Percentiles rank a stretch among this genome's conserved stretches.
phyloP scores from a whole-genome alignment of 352 stramenopile genomes.

The Pythium diclinum region DNA sequence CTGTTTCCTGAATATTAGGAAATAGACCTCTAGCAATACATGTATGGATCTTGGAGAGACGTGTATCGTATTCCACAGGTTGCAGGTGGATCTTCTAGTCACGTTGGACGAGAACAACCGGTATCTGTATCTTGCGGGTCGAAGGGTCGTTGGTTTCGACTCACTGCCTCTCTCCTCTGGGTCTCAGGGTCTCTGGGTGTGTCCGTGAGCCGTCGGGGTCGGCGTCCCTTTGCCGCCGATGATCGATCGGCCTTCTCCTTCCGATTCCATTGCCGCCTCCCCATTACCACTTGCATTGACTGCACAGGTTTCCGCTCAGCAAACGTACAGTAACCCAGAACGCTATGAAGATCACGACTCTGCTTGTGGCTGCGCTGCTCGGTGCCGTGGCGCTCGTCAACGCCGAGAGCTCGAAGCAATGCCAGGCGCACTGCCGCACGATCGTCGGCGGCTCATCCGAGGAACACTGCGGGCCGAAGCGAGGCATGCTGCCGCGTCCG shows the following conservation, averaged over 20 bases:
- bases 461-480: slow-evolving; percentile 16
- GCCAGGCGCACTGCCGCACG: slow-evolving; percentile 15
- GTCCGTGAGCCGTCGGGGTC: background rate
- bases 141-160: slow-evolving; percentile 10
- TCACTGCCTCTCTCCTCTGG: background rate
- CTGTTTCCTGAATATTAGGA: background rate
- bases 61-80: background rate
- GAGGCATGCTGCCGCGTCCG: slow-evolving; percentile 23
- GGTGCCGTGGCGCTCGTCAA: background rate
- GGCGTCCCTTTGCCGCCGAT: background rate
- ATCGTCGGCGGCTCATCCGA: slow-evolving; percentile 8
- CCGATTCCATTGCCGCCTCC: background rate
- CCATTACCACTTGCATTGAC: background rate
- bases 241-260: background rate
- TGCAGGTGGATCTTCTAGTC: background rate
- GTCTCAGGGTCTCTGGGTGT: background rate
- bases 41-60: background rate
- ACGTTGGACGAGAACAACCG: background rate
- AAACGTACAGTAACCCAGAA: background rate
- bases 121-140: background rate
- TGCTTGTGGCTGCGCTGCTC: slow-evolving; percentile 15
- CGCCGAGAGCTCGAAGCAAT: background rate
- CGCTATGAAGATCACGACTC: slow-evolving; percentile 3
- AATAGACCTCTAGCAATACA: background rate
- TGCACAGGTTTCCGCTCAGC: background rate